Evolutionary conservation across 371 early-diverging fungal species (phyloP).

Genomic region (Nematocida ironsii): DNA sequence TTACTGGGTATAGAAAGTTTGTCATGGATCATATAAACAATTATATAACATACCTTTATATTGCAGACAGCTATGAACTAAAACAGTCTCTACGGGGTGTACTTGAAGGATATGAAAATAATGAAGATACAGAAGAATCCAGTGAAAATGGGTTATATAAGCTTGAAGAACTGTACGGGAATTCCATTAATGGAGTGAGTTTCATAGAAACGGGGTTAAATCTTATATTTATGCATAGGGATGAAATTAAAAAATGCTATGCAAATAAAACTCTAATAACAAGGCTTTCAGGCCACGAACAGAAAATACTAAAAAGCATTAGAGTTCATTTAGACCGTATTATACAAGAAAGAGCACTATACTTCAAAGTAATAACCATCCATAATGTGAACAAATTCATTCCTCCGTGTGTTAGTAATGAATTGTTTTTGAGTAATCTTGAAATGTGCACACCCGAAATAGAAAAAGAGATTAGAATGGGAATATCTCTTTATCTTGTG

Average conservation of each 20-base stretch:
- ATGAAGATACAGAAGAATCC: not conserved
- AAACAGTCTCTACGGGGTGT: not conserved
- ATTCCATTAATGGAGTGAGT: not conserved
- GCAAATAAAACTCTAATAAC: too few species aligned
- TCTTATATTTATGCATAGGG: not conserved
- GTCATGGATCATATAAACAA: not conserved
- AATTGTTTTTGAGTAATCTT: too few species aligned
- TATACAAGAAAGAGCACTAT: not conserved
- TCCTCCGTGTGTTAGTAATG: too few species aligned
- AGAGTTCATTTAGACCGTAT: not conserved
- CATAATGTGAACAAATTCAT: too few species aligned
- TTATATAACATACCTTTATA: not conserved
- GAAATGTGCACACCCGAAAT: too few species aligned
- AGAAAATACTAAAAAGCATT: conserved; percentile 6
- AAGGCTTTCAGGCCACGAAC: not conserved
- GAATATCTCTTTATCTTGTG: too few species aligned
- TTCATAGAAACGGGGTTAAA: not conserved
- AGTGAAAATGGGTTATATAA: not conserved
- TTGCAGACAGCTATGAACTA: not conserved
- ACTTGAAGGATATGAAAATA: not conserved
- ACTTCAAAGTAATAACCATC: not conserved
- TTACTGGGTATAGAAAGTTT: too few species aligned
- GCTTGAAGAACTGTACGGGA: not conserved
- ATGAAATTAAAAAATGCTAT: too few species aligned
- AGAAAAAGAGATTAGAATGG: too few species aligned